phyloP scores from a whole-genome alignment of 495 filamentous ascomycete genomes.

The Trichoderma asperelloides region DNA sequence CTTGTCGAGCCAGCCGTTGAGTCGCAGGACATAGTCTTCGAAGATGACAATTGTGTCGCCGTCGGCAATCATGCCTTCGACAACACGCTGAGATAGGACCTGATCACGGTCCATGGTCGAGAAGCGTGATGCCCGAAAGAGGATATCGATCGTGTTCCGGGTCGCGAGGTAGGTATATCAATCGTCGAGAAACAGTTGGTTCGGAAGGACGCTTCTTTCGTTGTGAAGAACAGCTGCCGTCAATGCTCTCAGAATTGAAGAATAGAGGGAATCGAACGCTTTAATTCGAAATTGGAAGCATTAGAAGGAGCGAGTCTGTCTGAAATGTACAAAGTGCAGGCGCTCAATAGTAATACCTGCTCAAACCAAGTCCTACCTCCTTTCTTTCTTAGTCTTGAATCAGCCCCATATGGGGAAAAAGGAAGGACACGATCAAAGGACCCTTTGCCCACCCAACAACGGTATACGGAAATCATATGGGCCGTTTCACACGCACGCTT shows the following conservation, averaged over 20 bases:
- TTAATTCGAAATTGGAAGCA: background rate
- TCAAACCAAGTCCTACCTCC: background rate
- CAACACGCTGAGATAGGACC: conserved; percentile 17
- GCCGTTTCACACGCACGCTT: background rate
- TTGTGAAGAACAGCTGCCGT: background rate
- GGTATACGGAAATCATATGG: background rate
- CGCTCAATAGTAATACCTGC: background rate
- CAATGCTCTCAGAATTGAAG: background rate
- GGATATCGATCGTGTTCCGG: background rate
- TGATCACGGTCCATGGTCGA: conserved; percentile 7
- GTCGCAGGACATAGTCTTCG: conserved; percentile 32
- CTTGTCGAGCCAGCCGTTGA: conserved; percentile 35
- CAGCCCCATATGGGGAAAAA: background rate
- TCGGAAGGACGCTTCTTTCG: background rate
- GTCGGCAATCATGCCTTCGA: conserved; percentile 34
- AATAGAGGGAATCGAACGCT: background rate
- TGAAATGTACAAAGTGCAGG: background rate
- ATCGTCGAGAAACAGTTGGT: background rate
- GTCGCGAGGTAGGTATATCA: background rate
- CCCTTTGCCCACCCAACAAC: background rate
- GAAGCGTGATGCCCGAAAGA: background rate
- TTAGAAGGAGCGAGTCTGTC: background rate
- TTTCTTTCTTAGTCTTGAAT: background rate
- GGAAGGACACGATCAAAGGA: background rate
- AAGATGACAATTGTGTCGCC: conserved; percentile 37